A percentile compares a stretch with the other conserved stretches of the same genome.
Conservation (phyloP, 345 rosid genomes). For the Citrus sinensis region DNA sequence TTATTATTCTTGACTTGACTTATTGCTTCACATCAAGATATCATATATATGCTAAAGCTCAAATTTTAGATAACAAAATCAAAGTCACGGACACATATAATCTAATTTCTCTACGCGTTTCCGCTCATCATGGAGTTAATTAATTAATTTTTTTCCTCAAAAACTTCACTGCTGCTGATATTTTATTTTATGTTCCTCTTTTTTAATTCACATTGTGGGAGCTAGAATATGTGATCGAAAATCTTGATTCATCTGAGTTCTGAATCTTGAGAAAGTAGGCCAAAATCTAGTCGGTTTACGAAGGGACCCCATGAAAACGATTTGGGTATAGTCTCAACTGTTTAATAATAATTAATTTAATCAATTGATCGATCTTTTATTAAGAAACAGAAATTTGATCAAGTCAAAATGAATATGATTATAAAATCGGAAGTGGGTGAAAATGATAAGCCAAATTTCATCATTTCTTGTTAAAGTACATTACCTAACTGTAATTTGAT, state of each 20-base stretch:
- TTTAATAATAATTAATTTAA: not conserved
- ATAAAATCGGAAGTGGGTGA: constrained; percentile 30
- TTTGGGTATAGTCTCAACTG: not conserved
- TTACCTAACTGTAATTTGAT: constrained; percentile 18
- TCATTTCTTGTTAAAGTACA: constrained; percentile 17
- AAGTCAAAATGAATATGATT: constrained; percentile 19
- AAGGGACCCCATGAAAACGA: constrained; percentile 17
- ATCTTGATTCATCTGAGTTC: no score
- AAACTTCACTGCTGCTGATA: not conserved
- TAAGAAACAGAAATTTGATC: not conserved
- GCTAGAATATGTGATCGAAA: not conserved
- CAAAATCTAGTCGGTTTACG: constrained; percentile 18
- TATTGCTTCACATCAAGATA: no score
- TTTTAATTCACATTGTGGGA: not conserved
- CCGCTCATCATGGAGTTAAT: constrained; percentile 33
- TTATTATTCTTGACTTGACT: no score
- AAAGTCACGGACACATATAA: not conserved
- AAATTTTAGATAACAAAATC: no score
- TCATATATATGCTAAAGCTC: no score
- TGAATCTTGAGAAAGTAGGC: not conserved
- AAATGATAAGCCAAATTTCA: constrained; percentile 18
- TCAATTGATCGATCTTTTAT: not conserved
- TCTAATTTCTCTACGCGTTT: constrained; percentile 19
- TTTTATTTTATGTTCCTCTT: not conserved
- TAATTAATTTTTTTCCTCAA: not conserved